Conservation (phyloP, 495 filamentous ascomycete species). For the Hyaloscypha finlandica region DNA sequence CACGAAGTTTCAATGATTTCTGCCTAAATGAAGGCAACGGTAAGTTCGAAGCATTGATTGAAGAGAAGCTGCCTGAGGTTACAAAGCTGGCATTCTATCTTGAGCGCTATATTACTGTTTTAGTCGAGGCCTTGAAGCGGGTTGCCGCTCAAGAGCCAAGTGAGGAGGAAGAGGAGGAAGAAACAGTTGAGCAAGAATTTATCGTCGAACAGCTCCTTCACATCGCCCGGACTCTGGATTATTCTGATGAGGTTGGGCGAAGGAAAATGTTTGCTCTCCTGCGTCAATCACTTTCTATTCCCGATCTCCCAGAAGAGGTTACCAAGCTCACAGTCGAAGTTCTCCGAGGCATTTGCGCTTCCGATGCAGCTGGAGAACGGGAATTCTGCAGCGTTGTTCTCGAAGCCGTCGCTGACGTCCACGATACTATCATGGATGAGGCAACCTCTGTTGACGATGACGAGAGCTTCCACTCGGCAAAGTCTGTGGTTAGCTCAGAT, state of each 20-base stretch:
- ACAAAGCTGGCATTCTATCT: conserved; percentile 84
- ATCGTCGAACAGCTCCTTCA: conserved; percentile 93
- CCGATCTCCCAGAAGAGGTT: conserved; percentile 87
- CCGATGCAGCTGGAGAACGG: conserved; percentile 74
- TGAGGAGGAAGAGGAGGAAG: conserved; percentile 68
- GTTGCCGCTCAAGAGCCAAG: conserved; percentile 51
- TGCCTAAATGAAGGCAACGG: conserved; percentile 70
- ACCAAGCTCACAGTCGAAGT: conserved; percentile 87
- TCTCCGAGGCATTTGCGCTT: conserved; percentile 77
- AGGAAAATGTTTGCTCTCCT: conserved; percentile 93
- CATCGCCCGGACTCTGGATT: conserved; percentile 88
- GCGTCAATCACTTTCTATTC: conserved; percentile 78
- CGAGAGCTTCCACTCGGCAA: conserved; percentile 90
- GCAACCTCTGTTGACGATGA: conserved; percentile 56
- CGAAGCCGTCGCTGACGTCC: conserved; percentile 92
- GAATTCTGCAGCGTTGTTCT: conserved; percentile 93
- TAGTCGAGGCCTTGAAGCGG: conserved; percentile 68
- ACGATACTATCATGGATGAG: conserved; percentile 80
- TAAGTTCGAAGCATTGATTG: conserved; percentile 70
- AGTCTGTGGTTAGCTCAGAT: conserved; percentile 76
- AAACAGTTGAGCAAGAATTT: conserved; percentile 85
- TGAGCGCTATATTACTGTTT: conserved; percentile 71
- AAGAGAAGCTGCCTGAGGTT: conserved; percentile 94
- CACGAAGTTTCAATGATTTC: conserved; percentile 90
- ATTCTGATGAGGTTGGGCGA: conserved; percentile 91